A percentile compares a stretch with the other conserved stretches of the same genome.
phyloP scores from a whole-genome alignment of 2,329 filamentous ascomycete genomes.

The Hypoxylon sp. region DNA sequence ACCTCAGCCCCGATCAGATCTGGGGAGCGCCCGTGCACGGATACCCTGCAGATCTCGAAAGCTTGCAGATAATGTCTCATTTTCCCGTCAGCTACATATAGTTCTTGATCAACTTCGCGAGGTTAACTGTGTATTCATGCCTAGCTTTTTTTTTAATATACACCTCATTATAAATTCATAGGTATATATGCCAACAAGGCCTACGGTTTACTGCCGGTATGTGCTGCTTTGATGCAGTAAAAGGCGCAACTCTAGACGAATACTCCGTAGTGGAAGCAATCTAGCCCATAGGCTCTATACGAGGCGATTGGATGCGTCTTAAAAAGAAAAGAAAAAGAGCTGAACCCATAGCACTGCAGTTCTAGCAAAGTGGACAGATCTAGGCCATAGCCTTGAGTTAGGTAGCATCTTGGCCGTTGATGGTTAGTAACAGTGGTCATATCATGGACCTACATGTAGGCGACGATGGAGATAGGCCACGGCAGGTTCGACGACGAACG shows the following conservation, averaged over 20 bases:
- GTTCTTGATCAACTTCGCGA: background rate
- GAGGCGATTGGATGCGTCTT: background rate
- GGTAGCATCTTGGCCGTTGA: too few relatives aligned
- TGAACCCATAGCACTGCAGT: too few relatives aligned
- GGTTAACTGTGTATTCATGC: background rate
- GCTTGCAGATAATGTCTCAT: constrained; percentile 18
- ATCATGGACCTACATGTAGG: background rate
- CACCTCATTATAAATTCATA: background rate
- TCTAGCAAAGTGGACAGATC: background rate
- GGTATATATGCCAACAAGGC: background rate
- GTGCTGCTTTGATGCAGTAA: background rate
- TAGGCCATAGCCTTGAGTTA: background rate
- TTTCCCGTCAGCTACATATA: constrained; percentile 4
- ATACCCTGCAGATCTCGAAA: constrained; percentile 37
- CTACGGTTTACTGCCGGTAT: background rate
- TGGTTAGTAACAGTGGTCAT: background rate
- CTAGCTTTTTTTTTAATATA: background rate
- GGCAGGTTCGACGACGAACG: constrained; percentile 2
- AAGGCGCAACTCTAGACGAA: background rate
- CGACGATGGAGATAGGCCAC: background rate
- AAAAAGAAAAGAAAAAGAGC: background rate
- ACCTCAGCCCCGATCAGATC: constrained; percentile 16
- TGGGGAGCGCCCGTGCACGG: constrained; percentile 18
- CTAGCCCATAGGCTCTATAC: background rate
- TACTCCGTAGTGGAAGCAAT: background rate